Evolutionary conservation across 108 stramenopile genomes (phyloP).

Genomic region (Hondaea fermentalgiana): DNA sequence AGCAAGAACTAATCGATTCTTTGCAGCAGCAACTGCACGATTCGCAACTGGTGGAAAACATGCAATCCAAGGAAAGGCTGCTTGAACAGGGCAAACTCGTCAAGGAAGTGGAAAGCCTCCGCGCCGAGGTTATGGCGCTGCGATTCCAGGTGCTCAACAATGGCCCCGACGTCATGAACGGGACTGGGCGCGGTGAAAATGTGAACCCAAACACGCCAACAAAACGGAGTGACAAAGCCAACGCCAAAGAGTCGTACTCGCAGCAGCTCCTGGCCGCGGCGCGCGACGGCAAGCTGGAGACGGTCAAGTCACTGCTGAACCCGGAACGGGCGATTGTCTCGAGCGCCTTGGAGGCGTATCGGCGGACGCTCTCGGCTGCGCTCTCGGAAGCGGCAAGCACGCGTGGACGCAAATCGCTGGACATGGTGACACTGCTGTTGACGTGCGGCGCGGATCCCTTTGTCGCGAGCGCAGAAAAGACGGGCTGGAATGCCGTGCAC

Average conservation of each 20-base stretch:
- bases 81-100: conserved; percentile 1
- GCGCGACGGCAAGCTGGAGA: not conserved
- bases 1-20: not conserved
- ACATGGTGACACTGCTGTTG: not conserved
- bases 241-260: not conserved
- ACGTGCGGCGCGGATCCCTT: not conserved
- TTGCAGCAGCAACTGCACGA: conserved; percentile 3
- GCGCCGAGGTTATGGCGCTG: conserved; percentile 1
- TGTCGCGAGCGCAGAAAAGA: not conserved
- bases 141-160: not conserved
- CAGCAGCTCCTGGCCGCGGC: not conserved
- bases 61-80: not conserved
- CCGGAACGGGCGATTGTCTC: not conserved
- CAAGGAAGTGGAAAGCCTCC: conserved; percentile 2
- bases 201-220: not conserved
- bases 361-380: not conserved
- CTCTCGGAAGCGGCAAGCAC: not conserved
- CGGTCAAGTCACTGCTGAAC: not conserved
- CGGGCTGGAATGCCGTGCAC: not conserved
- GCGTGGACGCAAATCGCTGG: not conserved
- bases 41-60: not conserved
- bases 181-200: not conserved
- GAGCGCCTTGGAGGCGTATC: not conserved
- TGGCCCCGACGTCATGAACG: not conserved
- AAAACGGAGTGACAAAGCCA: not conserved